These are phyloP conservation scores for Fragilaria crotonensis DNA, from an alignment of 108 stramenopile genomes.

Conservation along the genomic window DNA sequence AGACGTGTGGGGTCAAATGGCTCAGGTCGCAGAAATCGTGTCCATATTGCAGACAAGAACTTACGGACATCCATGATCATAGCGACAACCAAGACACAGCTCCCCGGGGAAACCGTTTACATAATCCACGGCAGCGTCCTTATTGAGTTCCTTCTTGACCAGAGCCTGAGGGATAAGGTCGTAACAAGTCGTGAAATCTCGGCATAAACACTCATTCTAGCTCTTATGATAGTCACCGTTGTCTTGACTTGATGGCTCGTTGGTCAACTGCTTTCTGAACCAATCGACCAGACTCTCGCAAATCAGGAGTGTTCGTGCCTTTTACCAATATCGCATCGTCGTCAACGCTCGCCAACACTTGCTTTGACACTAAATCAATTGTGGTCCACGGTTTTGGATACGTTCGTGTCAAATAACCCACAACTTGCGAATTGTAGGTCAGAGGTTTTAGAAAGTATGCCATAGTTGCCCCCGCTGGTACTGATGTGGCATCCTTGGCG, in stretches of 20 bases:
- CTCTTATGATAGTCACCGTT: not conserved
- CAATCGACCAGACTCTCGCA: conserved; percentile 43
- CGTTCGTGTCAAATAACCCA: conserved; percentile 48
- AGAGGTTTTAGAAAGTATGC: conserved; percentile 70
- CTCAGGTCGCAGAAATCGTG: not conserved
- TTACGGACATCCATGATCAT: not conserved
- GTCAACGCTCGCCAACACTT: conserved; percentile 29
- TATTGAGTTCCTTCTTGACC: not conserved
- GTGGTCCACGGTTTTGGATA: conserved; percentile 58
- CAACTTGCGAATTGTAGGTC: conserved; percentile 75
- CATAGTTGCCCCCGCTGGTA: conserved; percentile 56
- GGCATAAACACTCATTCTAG: not conserved
- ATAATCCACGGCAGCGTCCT: not conserved
- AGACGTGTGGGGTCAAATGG: not conserved
- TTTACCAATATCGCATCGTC: conserved; percentile 55
- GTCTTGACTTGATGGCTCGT: conserved; percentile 45
- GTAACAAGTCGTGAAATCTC: too few relatives aligned
- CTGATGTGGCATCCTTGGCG: conserved; percentile 51
- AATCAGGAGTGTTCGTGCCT: conserved; percentile 66
- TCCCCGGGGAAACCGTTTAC: not conserved
- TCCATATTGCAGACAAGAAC: not conserved
- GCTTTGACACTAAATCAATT: conserved; percentile 36
- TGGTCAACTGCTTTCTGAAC: conserved; percentile 65
- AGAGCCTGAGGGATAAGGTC: not conserved
- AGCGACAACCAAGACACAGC: not conserved